These are phyloP conservation scores for Amanita thiersii DNA, from an alignment of 768 basidiomycete species.

Conservation along the genomic window DNA sequence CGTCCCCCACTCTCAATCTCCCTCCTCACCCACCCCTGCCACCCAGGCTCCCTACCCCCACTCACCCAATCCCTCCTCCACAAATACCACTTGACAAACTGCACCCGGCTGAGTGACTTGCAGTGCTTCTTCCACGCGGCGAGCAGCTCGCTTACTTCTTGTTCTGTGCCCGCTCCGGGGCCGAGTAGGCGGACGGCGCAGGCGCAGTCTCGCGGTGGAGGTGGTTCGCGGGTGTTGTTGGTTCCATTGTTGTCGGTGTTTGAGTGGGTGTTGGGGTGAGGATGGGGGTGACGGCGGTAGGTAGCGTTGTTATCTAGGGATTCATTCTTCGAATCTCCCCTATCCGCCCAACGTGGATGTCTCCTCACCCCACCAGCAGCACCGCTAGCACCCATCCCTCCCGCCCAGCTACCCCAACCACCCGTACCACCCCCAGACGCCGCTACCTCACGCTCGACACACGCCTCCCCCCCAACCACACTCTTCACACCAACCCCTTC, in stretches of 20 bases:
- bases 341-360: too few species aligned
- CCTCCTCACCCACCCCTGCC: conserved; percentile 6
- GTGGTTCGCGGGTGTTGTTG: not conserved
- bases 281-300: not conserved
- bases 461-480: not conserved
- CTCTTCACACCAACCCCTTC: too few species aligned
- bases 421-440: too few species aligned
- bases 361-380: too few species aligned
- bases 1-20: not conserved
- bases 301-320: not conserved
- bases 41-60: conserved; percentile 26
- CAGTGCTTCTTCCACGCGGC: conserved; percentile 37
- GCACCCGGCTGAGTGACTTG: conserved; percentile 28
- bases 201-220: too few species aligned
- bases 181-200: too few species aligned
- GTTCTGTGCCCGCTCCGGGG: conserved; percentile 15
- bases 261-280: not conserved
- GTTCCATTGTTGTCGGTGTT: too few species aligned
- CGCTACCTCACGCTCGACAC: too few species aligned
- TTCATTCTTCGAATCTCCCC: too few species aligned
- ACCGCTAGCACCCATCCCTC: too few species aligned
- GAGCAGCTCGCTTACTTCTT: conserved; percentile 25
- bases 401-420: too few species aligned
- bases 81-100: conserved; percentile 28
- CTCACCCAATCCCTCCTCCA: conserved; percentile 32